phyloP scores from a whole-genome alignment of 208 protist genomes.

The Blechomonas ayalai region DNA sequence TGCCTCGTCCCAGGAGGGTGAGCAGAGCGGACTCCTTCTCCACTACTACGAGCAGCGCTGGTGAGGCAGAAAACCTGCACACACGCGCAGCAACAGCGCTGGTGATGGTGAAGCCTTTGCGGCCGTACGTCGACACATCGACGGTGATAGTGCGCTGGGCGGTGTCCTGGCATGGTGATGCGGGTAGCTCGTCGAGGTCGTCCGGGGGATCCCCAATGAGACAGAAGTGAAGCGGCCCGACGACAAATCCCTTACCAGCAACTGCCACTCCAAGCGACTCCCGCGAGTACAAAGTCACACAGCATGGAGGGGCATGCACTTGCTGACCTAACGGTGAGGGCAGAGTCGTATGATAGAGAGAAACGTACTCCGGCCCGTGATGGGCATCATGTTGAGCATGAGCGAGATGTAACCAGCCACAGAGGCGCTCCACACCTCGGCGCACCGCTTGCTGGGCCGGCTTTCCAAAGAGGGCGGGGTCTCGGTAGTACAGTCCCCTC shows the following conservation, averaged over 20 bases:
- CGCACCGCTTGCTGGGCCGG: constrained; percentile 22
- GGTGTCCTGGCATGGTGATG: too few species aligned
- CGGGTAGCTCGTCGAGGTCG: too few species aligned
- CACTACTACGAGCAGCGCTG: constrained; percentile 43
- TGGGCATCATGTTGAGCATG: too few species aligned
- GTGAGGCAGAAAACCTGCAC: neutral
- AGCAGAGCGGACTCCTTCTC: constrained; percentile 74
- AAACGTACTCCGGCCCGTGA: too few species aligned
- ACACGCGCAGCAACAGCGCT: neutral
- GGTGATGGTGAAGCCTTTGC: neutral
- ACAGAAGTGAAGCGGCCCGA: constrained; percentile 17
- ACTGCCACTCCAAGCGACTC: constrained; percentile 38
- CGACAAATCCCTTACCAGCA: constrained; percentile 21
- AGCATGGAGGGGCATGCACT: too few species aligned
- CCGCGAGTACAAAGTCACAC: constrained; percentile 41
- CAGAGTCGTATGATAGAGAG: too few species aligned
- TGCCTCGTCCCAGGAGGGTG: constrained; percentile 16
- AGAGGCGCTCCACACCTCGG: constrained; percentile 15
- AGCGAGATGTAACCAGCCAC: constrained; percentile 15
- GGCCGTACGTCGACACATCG: constrained; percentile 6
- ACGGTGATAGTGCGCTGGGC: neutral
- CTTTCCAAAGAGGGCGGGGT: constrained; percentile 39
- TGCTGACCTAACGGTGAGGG: too few species aligned
- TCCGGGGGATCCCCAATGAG: too few species aligned
- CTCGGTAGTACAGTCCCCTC: constrained; percentile 73